phyloP scores from a whole-genome alignment of 352 stramenopile genomes.

The Globisporangium splendens region DNA sequence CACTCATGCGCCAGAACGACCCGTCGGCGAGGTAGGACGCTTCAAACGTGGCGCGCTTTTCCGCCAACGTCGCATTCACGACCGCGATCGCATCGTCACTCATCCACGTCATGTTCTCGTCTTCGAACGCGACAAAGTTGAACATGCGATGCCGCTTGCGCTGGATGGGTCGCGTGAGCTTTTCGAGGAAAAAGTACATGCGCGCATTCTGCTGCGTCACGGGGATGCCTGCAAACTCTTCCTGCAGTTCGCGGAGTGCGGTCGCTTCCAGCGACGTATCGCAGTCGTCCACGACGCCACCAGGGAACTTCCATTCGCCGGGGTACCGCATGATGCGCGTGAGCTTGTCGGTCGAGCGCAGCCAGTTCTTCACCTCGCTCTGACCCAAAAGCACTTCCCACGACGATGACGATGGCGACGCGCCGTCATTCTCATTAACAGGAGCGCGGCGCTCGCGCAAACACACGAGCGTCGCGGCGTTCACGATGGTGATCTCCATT shows the following conservation, averaged over 20 bases:
- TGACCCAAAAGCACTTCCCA: slow-evolving; percentile 68
- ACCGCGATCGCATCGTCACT: slow-evolving; percentile 19
- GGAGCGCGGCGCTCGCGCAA: slow-evolving; percentile 8
- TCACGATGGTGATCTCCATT: slow-evolving; percentile 14
- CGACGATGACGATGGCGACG: slow-evolving; percentile 4
- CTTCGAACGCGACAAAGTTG: slow-evolving; percentile 63
- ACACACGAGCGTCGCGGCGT: slow-evolving; percentile 23
- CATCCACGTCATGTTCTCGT: slow-evolving; percentile 49
- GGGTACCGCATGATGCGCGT: slow-evolving; percentile 63
- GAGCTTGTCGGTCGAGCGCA: slow-evolving; percentile 33
- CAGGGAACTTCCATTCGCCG: slow-evolving; percentile 66
- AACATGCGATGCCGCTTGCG: slow-evolving; percentile 49
- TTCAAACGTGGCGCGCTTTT: slow-evolving; percentile 38
- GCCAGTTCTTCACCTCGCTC: slow-evolving; percentile 67
- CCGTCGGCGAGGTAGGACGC: slow-evolving; percentile 21
- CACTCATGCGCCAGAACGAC: slow-evolving; percentile 34
- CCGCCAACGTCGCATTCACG: slow-evolving; percentile 38
- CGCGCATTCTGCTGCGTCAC: slow-evolving; percentile 9
- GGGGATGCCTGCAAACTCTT: slow-evolving; percentile 50
- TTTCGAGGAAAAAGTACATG: slow-evolving; percentile 37
- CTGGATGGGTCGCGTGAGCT: slow-evolving; percentile 45
- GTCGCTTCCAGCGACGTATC: slow-evolving; percentile 35
- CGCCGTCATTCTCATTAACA: neutral
- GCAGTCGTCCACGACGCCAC: slow-evolving; percentile 37
- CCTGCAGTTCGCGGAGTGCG: slow-evolving; percentile 42